Conservation (phyloP, 164 flowering plant species). For the Tetrastigma voinierianum region DNA sequence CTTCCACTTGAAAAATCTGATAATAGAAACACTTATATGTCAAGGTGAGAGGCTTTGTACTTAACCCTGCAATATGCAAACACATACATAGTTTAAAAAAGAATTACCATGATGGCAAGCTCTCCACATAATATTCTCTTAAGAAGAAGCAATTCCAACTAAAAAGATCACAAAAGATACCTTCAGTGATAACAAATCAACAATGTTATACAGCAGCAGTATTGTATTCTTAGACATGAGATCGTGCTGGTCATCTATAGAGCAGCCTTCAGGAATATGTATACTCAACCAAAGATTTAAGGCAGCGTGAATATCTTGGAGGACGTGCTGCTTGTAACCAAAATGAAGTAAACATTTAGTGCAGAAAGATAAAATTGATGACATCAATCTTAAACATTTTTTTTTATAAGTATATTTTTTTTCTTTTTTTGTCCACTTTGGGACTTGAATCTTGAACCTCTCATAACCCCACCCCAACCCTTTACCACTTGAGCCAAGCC, state of each 20-base stretch:
- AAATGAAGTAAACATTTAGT: background rate
- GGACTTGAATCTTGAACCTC: too few species aligned
- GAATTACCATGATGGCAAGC: background rate
- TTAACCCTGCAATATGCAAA: conserved; percentile 49
- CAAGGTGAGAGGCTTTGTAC: conserved; percentile 38
- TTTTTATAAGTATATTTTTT: too few species aligned
- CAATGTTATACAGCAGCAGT: conserved; percentile 47
- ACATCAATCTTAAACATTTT: background rate
- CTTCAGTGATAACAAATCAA: conserved; percentile 81
- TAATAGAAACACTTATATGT: conserved; percentile 51
- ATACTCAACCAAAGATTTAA: conserved; percentile 51
- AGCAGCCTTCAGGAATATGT: conserved; percentile 21
- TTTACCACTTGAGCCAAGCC: too few species aligned
- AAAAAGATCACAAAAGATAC: conserved; percentile 28
- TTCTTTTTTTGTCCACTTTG: too few species aligned
- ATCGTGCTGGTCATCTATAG: conserved; percentile 24
- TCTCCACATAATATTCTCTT: background rate
- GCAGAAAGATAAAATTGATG: too few species aligned
- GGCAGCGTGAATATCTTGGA: conserved; percentile 61
- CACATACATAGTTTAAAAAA: background rate
- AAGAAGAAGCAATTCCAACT: background rate
- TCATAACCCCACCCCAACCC: too few species aligned
- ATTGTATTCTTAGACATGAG: conserved; percentile 38
- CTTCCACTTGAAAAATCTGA: conserved; percentile 48
- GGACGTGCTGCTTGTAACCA: conserved; percentile 43